A percentile compares a stretch with the other conserved stretches of the same genome.
Conservation (phyloP, 768 basidiomycete species). For the Boletus subparvulus region DNA sequence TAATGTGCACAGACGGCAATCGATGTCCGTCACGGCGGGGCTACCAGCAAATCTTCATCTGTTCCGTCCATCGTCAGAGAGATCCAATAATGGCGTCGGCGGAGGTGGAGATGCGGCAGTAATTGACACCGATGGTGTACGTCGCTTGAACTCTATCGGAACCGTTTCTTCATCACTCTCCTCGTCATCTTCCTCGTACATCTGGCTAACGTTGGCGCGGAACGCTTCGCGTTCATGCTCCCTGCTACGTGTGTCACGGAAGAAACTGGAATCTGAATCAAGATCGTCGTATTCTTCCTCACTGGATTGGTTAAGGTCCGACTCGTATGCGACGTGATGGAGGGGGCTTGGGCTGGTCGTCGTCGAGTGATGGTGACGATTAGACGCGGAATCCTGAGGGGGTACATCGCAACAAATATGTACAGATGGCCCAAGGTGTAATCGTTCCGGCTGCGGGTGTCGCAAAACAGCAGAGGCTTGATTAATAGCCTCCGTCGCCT, state of each 20-base stretch:
- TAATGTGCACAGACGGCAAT: constrained; percentile 17
- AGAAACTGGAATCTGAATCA: constrained; percentile 36
- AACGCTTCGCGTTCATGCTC: constrained; percentile 25
- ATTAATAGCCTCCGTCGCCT: constrained; percentile 22
- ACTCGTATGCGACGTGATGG: constrained; percentile 33
- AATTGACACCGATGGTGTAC: constrained; percentile 33
- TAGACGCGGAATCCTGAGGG: constrained; percentile 20
- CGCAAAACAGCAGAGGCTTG: constrained; percentile 19
- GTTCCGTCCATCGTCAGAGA: constrained; percentile 13
- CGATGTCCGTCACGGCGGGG: constrained; percentile 8
- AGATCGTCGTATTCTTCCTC: constrained; percentile 33
- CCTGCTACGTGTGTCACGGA: constrained; percentile 28
- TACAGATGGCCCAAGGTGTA: constrained; percentile 19
- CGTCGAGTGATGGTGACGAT: constrained; percentile 30
- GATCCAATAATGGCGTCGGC: constrained; percentile 17
- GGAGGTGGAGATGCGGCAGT: constrained; percentile 27
- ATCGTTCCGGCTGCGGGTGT: constrained; percentile 34
- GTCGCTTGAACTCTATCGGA: constrained; percentile 37
- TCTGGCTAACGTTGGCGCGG: constrained; percentile 33
- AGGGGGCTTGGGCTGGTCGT: constrained; percentile 43
- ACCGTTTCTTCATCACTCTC: constrained; percentile 37
- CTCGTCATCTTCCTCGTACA: constrained; percentile 35
- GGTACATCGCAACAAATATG: constrained; percentile 27
- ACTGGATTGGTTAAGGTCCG: constrained; percentile 29
- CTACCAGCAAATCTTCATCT: constrained; percentile 7